Evolutionary conservation across 495 filamentous ascomycete species (phyloP).

Genomic region (Aspergillus bridgeri): DNA sequence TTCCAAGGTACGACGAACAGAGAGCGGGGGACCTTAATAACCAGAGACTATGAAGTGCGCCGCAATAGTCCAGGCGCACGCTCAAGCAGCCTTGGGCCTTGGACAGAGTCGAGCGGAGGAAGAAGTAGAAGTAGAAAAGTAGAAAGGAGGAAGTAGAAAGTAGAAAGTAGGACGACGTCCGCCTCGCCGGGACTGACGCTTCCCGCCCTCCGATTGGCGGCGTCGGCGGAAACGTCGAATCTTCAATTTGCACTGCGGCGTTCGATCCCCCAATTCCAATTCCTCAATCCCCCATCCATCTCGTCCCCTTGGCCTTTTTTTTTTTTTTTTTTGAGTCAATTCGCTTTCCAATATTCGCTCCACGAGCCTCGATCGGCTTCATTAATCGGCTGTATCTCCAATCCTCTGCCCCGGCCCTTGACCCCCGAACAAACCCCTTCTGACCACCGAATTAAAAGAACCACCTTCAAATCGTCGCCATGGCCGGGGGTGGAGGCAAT

Average conservation of each 20-base stretch:
- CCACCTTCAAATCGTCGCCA: conserved; percentile 32
- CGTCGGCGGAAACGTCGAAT: conserved; percentile 37
- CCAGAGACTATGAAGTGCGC: too few species aligned
- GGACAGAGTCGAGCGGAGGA: too few species aligned
- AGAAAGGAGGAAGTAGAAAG: not conserved
- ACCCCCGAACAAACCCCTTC: not conserved
- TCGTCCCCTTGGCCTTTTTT: not conserved
- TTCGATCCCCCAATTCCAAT: conserved; percentile 1
- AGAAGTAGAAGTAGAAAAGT: not conserved
- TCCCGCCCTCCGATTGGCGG: conserved; percentile 43
- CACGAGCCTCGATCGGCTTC: not conserved
- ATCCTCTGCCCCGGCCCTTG: not conserved
- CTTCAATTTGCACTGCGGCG: conserved; percentile 19
- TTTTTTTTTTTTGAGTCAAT: too few species aligned
- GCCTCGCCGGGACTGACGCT: conserved; percentile 19
- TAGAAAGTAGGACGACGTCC: not conserved
- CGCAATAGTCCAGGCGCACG: too few species aligned
- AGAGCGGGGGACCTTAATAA: too few species aligned
- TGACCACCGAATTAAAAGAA: not conserved
- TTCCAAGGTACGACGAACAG: too few species aligned
- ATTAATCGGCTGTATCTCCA: not conserved
- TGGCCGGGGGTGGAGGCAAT: conserved; percentile 81
- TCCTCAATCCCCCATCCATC: not conserved
- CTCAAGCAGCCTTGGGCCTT: too few species aligned
- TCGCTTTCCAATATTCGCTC: not conserved